Evolutionary conservation across 139 green algal species (phyloP).

Genomic region (Chara braunii): DNA sequence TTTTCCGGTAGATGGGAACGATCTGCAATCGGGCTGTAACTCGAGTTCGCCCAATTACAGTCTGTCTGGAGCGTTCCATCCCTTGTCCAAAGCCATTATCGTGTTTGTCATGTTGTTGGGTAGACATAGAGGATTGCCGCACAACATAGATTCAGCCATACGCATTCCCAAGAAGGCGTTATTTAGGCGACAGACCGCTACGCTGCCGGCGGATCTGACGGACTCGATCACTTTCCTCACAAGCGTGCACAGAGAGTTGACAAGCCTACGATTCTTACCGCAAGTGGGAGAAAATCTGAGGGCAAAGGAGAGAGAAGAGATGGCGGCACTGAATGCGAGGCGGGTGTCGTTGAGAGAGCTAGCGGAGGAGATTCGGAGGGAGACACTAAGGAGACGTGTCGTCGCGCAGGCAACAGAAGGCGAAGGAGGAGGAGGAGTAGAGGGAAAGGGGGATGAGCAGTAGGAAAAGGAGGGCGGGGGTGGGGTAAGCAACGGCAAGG

Average conservation of each 20-base stretch:
- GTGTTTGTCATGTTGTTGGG: conserved; percentile 10
- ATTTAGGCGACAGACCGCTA: background rate
- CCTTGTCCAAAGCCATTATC: conserved; percentile 2
- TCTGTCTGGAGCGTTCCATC: background rate
- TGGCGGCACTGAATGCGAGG: background rate
- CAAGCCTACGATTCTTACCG: background rate
- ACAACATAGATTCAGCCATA: conserved; percentile 1
- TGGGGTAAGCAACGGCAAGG: background rate
- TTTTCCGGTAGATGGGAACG: background rate
- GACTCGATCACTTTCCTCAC: background rate
- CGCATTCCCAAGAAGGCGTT: conserved; percentile 1
- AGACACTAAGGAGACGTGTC: background rate
- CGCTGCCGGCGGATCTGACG: background rate
- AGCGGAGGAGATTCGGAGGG: background rate
- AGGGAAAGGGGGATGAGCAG: background rate
- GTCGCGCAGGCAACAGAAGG: background rate
- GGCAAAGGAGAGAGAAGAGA: background rate
- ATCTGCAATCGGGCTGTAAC: background rate
- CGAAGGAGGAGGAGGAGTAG: background rate
- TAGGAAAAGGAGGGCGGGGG: too few species aligned
- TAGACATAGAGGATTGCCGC: background rate
- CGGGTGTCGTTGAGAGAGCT: too few species aligned
- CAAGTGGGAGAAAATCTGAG: background rate
- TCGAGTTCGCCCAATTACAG: background rate
- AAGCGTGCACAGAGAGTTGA: background rate